Evolutionary conservation across 1,284 basidiomycete species (phyloP).

Genomic region (Ganoderma multipileum): DNA sequence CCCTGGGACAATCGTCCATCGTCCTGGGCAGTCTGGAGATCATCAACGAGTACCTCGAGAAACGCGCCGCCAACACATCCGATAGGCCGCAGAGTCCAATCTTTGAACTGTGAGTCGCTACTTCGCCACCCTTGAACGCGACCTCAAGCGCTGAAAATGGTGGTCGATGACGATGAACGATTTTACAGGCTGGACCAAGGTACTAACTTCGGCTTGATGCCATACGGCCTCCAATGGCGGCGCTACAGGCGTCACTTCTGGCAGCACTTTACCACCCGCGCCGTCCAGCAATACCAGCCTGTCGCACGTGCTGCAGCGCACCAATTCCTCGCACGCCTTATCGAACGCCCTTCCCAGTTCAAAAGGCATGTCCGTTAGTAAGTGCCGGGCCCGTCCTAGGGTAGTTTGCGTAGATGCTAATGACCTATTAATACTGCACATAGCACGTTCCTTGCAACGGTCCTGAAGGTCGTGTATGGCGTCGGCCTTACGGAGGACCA

Average conservation of each 20-base stretch:
- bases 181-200: not conserved
- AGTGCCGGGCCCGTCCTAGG: too few relatives aligned
- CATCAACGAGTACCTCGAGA: too few relatives aligned
- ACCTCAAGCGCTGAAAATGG: too few relatives aligned
- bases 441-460: constrained; percentile 12
- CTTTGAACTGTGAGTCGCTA: too few relatives aligned
- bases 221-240: constrained; percentile 9
- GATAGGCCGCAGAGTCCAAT: too few relatives aligned
- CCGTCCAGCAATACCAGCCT: not conserved
- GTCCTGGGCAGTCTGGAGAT: too few relatives aligned
- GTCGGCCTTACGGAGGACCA: constrained; percentile 4
- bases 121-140: too few relatives aligned
- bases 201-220: not conserved
- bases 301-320: not conserved
- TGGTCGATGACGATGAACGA: too few relatives aligned
- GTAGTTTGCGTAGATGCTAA: too few relatives aligned
- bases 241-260: constrained; percentile 1
- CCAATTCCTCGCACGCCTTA: not conserved
- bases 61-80: too few relatives aligned
- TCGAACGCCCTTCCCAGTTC: not conserved
- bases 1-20: too few relatives aligned
- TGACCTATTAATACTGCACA: not conserved
- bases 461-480: constrained; percentile 16
- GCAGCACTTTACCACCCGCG: constrained; percentile 15
- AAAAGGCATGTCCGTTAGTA: constrained; percentile 1